A percentile compares a stretch with the other conserved stretches of the same genome.
Conservation (phyloP, 106 monocot species). For the Phalaenopsis equestris region DNA sequence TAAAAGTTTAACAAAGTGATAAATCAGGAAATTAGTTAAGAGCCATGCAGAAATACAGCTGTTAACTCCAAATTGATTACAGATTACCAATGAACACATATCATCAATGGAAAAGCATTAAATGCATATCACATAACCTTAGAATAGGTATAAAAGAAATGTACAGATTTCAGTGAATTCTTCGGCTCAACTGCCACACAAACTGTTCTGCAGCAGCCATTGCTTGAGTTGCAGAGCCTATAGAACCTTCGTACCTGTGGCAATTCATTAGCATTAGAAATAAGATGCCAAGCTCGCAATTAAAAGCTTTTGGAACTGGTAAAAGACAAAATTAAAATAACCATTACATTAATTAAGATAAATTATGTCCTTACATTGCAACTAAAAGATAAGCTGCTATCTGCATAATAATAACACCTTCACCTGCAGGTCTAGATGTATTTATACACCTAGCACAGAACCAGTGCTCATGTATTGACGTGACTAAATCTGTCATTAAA, state of each 20-base stretch:
- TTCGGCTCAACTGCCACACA: slow-evolving; percentile 37
- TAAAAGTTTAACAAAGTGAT: too few species aligned
- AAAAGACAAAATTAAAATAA: not conserved
- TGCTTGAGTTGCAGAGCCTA: slow-evolving; percentile 80
- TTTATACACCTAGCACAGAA: slow-evolving; percentile 86
- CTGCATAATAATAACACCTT: slow-evolving; percentile 87
- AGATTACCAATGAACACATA: too few species aligned
- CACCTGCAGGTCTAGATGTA: slow-evolving; percentile 68
- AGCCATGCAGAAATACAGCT: too few species aligned
- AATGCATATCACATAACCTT: not conserved
- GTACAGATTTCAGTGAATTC: slow-evolving; percentile 30
- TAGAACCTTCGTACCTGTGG: slow-evolving; percentile 87
- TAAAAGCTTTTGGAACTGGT: not conserved
- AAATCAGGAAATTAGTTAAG: too few species aligned
- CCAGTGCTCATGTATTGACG: slow-evolving; percentile 91
- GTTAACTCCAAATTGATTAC: too few species aligned
- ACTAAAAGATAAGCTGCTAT: slow-evolving; percentile 60
- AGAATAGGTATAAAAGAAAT: not conserved
- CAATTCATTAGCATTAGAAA: not conserved
- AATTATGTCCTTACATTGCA: slow-evolving; percentile 47
- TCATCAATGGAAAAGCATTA: not conserved
- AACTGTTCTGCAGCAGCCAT: slow-evolving; percentile 86
- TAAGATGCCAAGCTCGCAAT: not conserved
- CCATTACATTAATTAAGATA: not conserved
- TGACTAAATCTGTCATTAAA: slow-evolving; percentile 63